Conservation (phyloP, 768 basidiomycete species). For the Collybiopsis confluens region DNA sequence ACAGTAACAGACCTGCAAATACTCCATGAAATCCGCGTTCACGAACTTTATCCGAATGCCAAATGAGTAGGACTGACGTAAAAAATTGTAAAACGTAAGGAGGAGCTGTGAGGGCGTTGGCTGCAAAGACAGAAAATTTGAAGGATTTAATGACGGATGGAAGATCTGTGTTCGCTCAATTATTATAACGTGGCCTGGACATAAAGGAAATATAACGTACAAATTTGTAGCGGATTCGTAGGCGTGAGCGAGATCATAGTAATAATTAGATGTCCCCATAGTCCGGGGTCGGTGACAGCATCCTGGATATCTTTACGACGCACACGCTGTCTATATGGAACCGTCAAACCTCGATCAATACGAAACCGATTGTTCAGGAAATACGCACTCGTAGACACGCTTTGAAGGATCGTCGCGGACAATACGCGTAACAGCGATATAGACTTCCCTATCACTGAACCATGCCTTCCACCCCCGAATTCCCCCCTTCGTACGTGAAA, state of each 20-base stretch:
- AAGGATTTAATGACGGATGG: slow-evolving; percentile 36
- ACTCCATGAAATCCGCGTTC: slow-evolving; percentile 22
- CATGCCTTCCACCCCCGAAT: slow-evolving; percentile 30
- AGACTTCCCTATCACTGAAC: slow-evolving; percentile 29
- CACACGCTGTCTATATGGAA: slow-evolving; percentile 25
- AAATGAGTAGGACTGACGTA: slow-evolving; percentile 9
- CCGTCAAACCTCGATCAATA: background rate
- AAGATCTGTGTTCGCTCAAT: slow-evolving; percentile 21
- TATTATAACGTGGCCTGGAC: background rate
- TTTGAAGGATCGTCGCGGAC: slow-evolving; percentile 35
- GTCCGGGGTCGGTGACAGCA: slow-evolving; percentile 29
- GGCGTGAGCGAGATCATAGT: slow-evolving; percentile 32
- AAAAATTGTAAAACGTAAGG: slow-evolving; percentile 10
- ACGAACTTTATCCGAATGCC: slow-evolving; percentile 10
- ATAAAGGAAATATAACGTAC: slow-evolving; percentile 17
- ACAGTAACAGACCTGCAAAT: slow-evolving; percentile 23
- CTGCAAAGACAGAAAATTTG: slow-evolving; percentile 30
- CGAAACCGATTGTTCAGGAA: background rate
- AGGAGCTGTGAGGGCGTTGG: slow-evolving; percentile 26
- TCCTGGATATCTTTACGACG: slow-evolving; percentile 32
- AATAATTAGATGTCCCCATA: slow-evolving; percentile 33
- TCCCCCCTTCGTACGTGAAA: slow-evolving; percentile 25
- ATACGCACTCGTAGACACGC: slow-evolving; percentile 30
- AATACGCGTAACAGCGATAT: slow-evolving; percentile 32
- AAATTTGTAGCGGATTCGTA: slow-evolving; percentile 31